Conservation (phyloP, 768 basidiomycete species). For the Dacryopinax spathularia region DNA sequence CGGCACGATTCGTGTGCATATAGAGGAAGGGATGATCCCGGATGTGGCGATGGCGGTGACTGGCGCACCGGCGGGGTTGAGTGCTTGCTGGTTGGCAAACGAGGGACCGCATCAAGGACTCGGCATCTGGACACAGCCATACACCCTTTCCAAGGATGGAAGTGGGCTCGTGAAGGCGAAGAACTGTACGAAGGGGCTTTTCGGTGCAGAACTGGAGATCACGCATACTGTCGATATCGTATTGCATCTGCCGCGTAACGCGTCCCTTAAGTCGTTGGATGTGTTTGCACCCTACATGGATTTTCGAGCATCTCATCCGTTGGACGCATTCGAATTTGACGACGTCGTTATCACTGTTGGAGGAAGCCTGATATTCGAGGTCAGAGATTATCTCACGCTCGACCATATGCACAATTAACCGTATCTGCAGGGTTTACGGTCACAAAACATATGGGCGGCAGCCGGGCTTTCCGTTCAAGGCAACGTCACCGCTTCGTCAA, state of each 20-base stretch:
- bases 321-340: background rate
- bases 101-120: background rate
- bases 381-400: background rate
- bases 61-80: background rate
- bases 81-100: background rate
- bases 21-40: background rate
- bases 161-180: background rate
- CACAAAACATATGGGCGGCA: background rate
- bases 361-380: background rate
- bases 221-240: background rate
- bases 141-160: background rate
- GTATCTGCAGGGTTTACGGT: background rate
- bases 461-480: background rate
- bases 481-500: background rate
- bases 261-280: background rate
- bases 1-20: background rate
- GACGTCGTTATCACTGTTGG: background rate
- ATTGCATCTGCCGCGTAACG: background rate
- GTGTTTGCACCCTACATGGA: background rate
- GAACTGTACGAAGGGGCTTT: background rate
- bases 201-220: background rate
- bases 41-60: background rate
- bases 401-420: background rate
- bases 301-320: background rate
- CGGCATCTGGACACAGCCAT: background rate